A percentile compares a stretch with the other conserved stretches of the same genome.
Conservation (phyloP, 371 early-diverging fungal species). For the Haplosporangium sp. region DNA sequence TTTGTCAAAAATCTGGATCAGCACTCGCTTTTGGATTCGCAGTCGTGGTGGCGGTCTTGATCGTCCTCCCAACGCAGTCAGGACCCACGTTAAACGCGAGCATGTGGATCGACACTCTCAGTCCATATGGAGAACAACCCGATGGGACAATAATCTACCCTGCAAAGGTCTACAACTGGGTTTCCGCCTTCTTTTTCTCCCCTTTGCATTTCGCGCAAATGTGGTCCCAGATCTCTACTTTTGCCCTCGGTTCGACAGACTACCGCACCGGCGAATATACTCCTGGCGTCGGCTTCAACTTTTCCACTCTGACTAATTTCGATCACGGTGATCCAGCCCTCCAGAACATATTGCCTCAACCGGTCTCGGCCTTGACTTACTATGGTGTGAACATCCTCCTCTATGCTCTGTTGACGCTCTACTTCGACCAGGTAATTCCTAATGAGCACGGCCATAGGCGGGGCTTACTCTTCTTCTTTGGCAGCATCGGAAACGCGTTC, state of each 20-base stretch:
- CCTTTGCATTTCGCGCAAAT: conserved; percentile 44
- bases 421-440: conserved; percentile 73
- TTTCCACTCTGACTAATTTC: conserved; percentile 18
- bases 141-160: conserved; percentile 35
- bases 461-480: conserved; percentile 67
- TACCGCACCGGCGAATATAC: conserved; percentile 37
- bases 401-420: conserved; percentile 65
- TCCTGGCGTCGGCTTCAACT: conserved; percentile 46
- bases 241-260: conserved; percentile 34
- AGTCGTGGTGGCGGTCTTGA: conserved; percentile 34
- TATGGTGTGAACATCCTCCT: conserved; percentile 60
- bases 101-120: conserved; percentile 26
- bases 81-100: conserved; percentile 1
- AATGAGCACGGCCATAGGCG: conserved; percentile 69
- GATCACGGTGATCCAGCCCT: conserved; percentile 28
- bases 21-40: conserved; percentile 60
- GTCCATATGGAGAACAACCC: conserved; percentile 44
- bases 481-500: conserved; percentile 64
- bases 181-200: conserved; percentile 27
- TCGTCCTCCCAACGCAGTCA: conserved; percentile 24
- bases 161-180: conserved; percentile 10
- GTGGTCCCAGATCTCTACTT: conserved; percentile 30
- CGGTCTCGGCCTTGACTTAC: conserved; percentile 60
- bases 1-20: conserved; percentile 55
- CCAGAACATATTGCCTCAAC: conserved; percentile 59